Evolutionary conservation across 441 rosid species (phyloP), one percentile per base, ranked within the genome.

Genomic region (Daphne laureola): DNA sequence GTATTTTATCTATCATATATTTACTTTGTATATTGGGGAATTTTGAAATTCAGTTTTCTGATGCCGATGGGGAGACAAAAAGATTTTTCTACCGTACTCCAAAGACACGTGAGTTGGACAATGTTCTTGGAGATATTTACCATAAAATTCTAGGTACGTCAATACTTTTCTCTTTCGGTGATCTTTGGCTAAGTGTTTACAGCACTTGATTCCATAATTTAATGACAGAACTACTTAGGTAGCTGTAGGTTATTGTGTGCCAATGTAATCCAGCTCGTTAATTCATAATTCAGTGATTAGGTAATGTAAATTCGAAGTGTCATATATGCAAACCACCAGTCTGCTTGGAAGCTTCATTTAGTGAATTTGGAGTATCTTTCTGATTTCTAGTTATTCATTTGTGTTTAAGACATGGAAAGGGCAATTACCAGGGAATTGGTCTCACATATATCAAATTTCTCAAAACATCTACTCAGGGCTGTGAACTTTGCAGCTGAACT

Each of bases 91-190:
- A 93, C 71, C 97, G 70, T 54, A 87, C 95, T 15, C 76, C 90
- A 36, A 93, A 87, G 82, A 90, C 99, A 59, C 72, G 87, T 60
- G 97, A 93, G 73, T 62, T 93, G 74, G 96, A 87, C 68, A 71
- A 76, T 56, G 84, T 83, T 69, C 86, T 90, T 51, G 97, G 99
- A 69, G 99, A 93, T 71, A 82, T 93, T 67, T 90, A 90, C 72
- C 99, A 93, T 62, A 93, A 93, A 78, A 82, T 85, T 65, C 68
- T 93, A 55, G 99, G 99, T 85, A 66, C 36, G 70, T 47, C 49
- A 70, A 41, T 43, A 42, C 52, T 49, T 49, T 48, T 49, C 31
- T 21, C 2, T 18, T 18, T 17, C 23, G 31, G 27, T 57, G 3
- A 54, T 67, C 48, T 21, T 15, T 43, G 21, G 8, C 12, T 16